phyloP scores from a whole-genome alignment of 176 grass and related monocot species.

The Avena atlantica region DNA sequence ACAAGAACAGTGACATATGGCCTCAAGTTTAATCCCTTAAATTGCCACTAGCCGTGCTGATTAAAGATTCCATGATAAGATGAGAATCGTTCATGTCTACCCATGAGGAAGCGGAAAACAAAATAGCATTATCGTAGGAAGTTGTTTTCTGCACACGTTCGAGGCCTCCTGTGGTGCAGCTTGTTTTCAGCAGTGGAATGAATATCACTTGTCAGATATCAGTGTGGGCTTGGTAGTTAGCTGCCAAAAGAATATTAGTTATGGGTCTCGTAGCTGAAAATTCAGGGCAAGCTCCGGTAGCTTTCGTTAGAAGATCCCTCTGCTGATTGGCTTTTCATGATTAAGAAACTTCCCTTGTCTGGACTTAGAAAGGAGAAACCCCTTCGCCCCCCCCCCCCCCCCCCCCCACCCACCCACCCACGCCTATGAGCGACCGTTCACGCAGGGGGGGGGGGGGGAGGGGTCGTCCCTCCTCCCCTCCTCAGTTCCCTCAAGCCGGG shows the following conservation, averaged over 20 bases:
- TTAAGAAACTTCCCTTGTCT: no score
- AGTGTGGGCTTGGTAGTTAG: not conserved
- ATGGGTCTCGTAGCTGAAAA: not conserved
- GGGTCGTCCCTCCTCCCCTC: no score
- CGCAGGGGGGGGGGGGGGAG: no score
- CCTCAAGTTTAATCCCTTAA: not conserved
- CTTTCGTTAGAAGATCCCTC: not conserved
- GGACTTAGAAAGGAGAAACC: no score
- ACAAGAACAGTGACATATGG: not conserved
- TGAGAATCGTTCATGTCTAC: not conserved
- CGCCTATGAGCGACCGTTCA: no score
- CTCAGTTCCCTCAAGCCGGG: no score
- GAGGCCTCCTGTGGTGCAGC: not conserved
- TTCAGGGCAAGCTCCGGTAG: not conserved
- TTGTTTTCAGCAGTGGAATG: not conserved
- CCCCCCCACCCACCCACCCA: no score
- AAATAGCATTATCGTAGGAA: not conserved
- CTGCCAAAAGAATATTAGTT: not conserved
- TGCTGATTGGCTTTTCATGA: no score
- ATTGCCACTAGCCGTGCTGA: not conserved
- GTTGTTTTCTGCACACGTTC: not conserved
- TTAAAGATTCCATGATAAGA: not conserved
- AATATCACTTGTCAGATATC: not conserved
- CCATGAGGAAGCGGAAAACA: not conserved
- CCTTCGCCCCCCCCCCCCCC: no score